Conservation (phyloP, 306 rosid genomes). For the Castanea mollissima region DNA sequence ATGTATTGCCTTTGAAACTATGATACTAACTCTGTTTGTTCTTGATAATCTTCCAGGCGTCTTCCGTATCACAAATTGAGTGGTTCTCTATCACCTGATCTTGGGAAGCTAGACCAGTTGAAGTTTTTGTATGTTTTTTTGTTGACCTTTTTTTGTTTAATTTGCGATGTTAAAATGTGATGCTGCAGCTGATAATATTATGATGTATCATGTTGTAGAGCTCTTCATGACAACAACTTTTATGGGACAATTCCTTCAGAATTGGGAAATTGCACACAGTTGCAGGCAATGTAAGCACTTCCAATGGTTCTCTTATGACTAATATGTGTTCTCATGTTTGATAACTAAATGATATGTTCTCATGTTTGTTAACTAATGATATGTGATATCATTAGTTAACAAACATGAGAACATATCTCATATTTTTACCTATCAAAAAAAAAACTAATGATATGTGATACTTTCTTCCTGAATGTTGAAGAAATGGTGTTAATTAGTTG, state of each 20-base stretch:
- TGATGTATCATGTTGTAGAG: slow-evolving; percentile 48
- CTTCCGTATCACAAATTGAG: slow-evolving; percentile 72
- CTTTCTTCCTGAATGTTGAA: slow-evolving; percentile 11
- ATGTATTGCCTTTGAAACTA: slow-evolving; percentile 16
- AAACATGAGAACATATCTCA: no score
- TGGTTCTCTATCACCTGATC: slow-evolving; percentile 76
- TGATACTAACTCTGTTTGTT: slow-evolving; percentile 28
- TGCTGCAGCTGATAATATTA: slow-evolving; percentile 24
- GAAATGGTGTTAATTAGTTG: background rate
- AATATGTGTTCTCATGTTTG: slow-evolving; percentile 9
- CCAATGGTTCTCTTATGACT: slow-evolving; percentile 5
- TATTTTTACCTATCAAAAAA: no score
- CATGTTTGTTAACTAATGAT: slow-evolving; percentile 15
- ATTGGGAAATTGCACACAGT: slow-evolving; percentile 82
- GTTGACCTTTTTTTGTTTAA: background rate
- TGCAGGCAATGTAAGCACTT: slow-evolving; percentile 72
- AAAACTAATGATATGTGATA: slow-evolving; percentile 4
- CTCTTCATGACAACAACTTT: slow-evolving; percentile 77
- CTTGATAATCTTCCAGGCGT: slow-evolving; percentile 56
- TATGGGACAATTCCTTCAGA: slow-evolving; percentile 89
- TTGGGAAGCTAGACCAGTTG: slow-evolving; percentile 83
- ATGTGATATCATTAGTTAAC: no score
- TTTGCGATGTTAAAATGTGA: slow-evolving; percentile 9
- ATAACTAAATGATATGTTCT: slow-evolving; percentile 7
- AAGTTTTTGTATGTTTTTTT: slow-evolving; percentile 68